Evolutionary conservation across 1,284 basidiomycete species (phyloP).

Genomic region (Apiotrichum domesticum): DNA sequence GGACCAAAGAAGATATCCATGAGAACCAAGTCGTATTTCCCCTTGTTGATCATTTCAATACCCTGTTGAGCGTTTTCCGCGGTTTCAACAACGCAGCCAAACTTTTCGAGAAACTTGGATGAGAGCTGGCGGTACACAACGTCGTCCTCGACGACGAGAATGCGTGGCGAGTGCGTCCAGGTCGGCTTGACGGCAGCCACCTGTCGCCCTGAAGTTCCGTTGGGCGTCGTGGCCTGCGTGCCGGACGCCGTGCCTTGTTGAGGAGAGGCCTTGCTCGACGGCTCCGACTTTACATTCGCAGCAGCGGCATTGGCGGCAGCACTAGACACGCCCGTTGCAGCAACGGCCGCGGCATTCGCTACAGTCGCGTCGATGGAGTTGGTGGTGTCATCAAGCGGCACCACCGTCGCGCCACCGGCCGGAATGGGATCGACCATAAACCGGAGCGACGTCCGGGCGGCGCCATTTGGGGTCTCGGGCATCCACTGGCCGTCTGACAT

Average conservation of each 20-base stretch:
- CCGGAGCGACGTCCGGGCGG: constrained; percentile 7
- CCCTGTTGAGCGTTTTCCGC: constrained; percentile 89
- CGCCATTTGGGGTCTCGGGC: constrained; percentile 1
- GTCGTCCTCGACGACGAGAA: constrained; percentile 92
- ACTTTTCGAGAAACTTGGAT: constrained; percentile 90
- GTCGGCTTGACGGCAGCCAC: constrained; percentile 64
- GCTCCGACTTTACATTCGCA: background rate
- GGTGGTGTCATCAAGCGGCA: background rate
- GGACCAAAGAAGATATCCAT: constrained; percentile 62
- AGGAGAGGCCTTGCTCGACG: background rate
- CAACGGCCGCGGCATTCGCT: constrained; percentile 1
- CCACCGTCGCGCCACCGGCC: background rate
- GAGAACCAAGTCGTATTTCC: constrained; percentile 85
- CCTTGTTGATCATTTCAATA: constrained; percentile 91
- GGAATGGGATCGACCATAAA: constrained; percentile 11
- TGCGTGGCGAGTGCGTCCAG: constrained; percentile 78
- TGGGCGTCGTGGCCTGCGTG: background rate
- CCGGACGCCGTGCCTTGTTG: background rate
- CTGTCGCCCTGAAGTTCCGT: constrained; percentile 2
- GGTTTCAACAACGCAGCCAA: constrained; percentile 90
- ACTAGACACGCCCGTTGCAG: background rate
- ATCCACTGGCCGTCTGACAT: background rate
- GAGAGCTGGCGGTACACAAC: constrained; percentile 80
- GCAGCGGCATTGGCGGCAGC: constrained; percentile 1
- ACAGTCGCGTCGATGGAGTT: background rate